phyloP scores from a whole-genome alignment of 148 eudicot species.

The Salicornia ramosissima region DNA sequence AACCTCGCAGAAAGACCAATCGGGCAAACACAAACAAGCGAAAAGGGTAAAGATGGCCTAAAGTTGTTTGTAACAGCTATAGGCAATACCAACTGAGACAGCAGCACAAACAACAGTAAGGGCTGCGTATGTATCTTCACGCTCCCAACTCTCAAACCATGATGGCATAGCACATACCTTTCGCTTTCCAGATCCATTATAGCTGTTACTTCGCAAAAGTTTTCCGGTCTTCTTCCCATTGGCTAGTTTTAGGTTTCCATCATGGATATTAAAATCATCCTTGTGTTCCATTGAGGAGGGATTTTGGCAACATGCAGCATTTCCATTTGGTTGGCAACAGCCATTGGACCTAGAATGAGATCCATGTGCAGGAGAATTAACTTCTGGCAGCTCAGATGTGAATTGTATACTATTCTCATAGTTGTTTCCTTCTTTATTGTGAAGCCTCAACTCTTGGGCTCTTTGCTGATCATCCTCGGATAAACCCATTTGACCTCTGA shows the following conservation, averaged over 20 bases:
- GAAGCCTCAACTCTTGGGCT: constrained; percentile 62
- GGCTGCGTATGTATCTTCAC: constrained; percentile 84
- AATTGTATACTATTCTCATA: constrained; percentile 27
- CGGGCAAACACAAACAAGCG: constrained; percentile 7
- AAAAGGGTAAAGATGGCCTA: constrained; percentile 8
- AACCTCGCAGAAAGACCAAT: background rate
- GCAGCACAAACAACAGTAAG: constrained; percentile 77
- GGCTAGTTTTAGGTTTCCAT: constrained; percentile 21
- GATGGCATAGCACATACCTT: constrained; percentile 73
- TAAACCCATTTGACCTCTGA: constrained; percentile 97
- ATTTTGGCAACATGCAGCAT: constrained; percentile 53
- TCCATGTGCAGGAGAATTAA: constrained; percentile 21
- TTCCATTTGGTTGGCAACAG: constrained; percentile 55
- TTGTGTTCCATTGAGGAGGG: constrained; percentile 24
- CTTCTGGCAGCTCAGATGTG: constrained; percentile 21
- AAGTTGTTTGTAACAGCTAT: constrained; percentile 61
- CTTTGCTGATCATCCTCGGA: constrained; percentile 81
- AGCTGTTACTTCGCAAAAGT: constrained; percentile 36
- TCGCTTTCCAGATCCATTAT: constrained; percentile 38
- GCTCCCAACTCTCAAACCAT: constrained; percentile 89
- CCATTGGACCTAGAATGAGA: constrained; percentile 33
- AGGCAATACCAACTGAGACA: constrained; percentile 65
- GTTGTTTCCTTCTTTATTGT: constrained; percentile 31
- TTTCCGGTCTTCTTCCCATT: constrained; percentile 46
- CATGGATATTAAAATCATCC: constrained; percentile 21